Evolutionary conservation across 2,329 filamentous ascomycete species (phyloP), one percentile per base, ranked within the genome.

Genomic region (Cyphellophora europaea): DNA sequence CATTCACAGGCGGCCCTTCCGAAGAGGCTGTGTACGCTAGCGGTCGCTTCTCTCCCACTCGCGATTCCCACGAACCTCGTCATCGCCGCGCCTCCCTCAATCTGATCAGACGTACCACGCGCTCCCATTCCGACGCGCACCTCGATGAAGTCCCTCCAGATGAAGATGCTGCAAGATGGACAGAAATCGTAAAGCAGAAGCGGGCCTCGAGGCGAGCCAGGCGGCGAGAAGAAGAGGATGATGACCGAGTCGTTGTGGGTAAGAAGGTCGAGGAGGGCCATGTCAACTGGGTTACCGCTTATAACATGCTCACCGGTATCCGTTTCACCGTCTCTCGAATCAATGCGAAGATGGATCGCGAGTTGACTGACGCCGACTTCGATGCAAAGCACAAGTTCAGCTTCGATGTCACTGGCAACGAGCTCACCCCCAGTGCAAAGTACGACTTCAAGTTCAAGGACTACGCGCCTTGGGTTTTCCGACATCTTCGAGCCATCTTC

Each of bases 361-460:
- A 87, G 38, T 63, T 98, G 48, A 93, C 83, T 10, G 81, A 91
- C 58, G 84, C 80, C 44, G 91, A 98, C 65, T 98, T 98, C 63
- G 75, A 86, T 42, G 82, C 84, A 44, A 88, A 85, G 64, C 86
- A 96, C 62, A 98, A 98, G 66, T 95, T 93, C 55, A 95, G 88
- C 30, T 98, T 98, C 69, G 91, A 96, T 62, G 93, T 96, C 21
- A 93, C 88, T 47, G 91, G 91, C 46, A 95, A 95, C 58, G 91
- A 98, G 66, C 69, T 98, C 57, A 93, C 93, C 4, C 91, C 91
- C 14, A 95, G 89, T 43, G 88, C 91, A 49, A 96, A 98, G 63
- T 98, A 98, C 67, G 91, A 98, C 65, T 98, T 98, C 77, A 98
- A 98, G 62, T 98, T 98, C 72, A 98, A 98, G 66, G 91, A 98